Conservation (phyloP, 2,329 filamentous ascomycete species). For the Teratosphaeria pseudoeucalypti region DNA sequence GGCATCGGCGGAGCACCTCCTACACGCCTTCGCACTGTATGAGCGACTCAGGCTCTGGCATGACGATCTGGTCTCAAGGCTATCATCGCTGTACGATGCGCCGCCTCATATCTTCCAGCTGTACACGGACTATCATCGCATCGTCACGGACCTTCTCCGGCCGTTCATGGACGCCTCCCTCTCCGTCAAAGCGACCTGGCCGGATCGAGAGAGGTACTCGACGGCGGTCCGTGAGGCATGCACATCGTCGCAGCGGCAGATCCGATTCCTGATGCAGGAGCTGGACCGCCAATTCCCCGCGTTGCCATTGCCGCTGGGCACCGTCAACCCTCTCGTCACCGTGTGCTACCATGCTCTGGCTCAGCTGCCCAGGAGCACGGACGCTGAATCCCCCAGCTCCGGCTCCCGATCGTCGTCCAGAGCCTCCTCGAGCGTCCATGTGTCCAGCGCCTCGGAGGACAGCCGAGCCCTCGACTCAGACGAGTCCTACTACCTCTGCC, state of each 20-base stretch:
- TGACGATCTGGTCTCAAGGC: neutral
- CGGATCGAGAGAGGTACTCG: neutral
- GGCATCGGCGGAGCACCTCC: neutral
- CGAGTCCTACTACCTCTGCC: neutral
- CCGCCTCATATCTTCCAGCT: neutral
- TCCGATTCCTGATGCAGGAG: neutral
- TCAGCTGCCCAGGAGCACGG: neutral
- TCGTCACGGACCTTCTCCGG: neutral
- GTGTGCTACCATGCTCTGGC: neutral
- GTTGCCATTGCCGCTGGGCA: neutral
- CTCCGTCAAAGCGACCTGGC: neutral
- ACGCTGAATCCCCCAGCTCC: neutral
- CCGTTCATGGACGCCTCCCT: neutral
- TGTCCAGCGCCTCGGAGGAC: neutral
- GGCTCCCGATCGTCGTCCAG: neutral
- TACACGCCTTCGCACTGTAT: neutral
- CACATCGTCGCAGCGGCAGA: neutral
- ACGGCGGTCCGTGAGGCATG: neutral
- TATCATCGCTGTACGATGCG: neutral
- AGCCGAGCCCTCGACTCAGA: neutral
- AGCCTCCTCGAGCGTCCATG: neutral
- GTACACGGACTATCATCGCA: neutral
- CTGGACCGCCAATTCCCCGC: neutral
- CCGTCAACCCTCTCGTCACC: neutral
- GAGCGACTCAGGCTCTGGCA: neutral